Evolutionary conservation across 176 grass and related monocot species (phyloP).

Genomic region (Dactylis glomerata): DNA sequence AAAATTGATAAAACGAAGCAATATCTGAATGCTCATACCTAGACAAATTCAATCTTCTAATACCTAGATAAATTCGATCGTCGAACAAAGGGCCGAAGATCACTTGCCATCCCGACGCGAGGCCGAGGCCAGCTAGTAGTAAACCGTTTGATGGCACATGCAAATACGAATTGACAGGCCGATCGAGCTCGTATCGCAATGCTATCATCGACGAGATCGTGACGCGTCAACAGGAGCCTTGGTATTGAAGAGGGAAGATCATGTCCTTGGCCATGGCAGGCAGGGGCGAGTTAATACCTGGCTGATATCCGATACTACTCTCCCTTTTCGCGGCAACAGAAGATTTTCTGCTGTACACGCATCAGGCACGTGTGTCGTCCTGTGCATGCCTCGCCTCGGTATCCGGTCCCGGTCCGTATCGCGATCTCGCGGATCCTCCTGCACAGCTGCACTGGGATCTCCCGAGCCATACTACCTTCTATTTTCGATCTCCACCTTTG

Average conservation of each 20-base stretch:
- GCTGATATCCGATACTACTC: background rate
- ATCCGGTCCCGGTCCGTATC: background rate
- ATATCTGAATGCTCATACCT: too few species aligned
- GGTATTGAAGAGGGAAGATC: constrained; percentile 23
- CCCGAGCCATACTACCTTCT: background rate
- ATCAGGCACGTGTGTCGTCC: constrained; percentile 11
- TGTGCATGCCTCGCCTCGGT: background rate
- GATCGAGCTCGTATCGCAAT: too few species aligned
- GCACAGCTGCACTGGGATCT: constrained; percentile 19
- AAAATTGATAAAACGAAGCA: too few species aligned
- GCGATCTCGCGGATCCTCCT: constrained; percentile 1
- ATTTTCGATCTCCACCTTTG: background rate
- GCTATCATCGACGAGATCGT: background rate
- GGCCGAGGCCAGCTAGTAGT: too few species aligned
- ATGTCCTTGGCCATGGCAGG: constrained; percentile 20
- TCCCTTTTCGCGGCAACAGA: constrained; percentile 10
- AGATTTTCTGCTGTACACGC: constrained; percentile 11
- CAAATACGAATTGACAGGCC: too few species aligned
- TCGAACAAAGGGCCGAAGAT: too few species aligned
- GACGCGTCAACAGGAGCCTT: background rate
- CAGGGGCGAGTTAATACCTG: constrained; percentile 19
- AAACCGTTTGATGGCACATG: background rate
- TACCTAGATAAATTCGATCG: too few species aligned
- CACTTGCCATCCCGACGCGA: too few species aligned
- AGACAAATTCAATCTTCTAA: too few species aligned